Conservation (phyloP, 805 yeast genomes). For the Kodamaea fukazawae region DNA sequence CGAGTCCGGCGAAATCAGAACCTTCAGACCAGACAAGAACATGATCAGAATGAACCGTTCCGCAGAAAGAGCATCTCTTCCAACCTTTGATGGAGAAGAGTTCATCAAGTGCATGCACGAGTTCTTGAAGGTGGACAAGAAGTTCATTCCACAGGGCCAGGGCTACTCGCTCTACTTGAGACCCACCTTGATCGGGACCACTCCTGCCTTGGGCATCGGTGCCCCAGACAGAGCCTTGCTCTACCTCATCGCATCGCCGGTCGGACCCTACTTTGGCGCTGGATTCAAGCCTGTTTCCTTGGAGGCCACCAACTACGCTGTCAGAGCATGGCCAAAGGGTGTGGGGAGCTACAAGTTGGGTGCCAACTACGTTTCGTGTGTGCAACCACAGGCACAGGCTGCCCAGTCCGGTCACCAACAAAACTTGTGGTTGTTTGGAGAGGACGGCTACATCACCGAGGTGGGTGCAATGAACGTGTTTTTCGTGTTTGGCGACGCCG, state of each 20-base stretch:
- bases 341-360: conserved; percentile 95
- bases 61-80: conserved; percentile 26
- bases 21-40: conserved; percentile 26
- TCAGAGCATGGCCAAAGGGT: conserved; percentile 99
- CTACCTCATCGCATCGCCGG: conserved; percentile 27
- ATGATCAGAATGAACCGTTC: conserved; percentile 27
- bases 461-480: conserved; percentile 98
- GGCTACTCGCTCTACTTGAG: conserved; percentile 31
- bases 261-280: conserved; percentile 53
- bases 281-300: conserved; percentile 93
- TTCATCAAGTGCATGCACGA: conserved; percentile 23
- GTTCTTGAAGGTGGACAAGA: conserved; percentile 21
- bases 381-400: conserved; percentile 85
- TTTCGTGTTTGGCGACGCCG: conserved; percentile 73
- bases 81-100: conserved; percentile 26
- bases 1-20: conserved; percentile 20
- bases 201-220: conserved; percentile 22
- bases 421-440: conserved; percentile 94
- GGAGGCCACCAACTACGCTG: conserved; percentile 94
- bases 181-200: conserved; percentile 29
- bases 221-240: conserved; percentile 24
- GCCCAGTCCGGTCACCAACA: conserved; percentile 90
- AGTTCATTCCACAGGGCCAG: conserved; percentile 24
- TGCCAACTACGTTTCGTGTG: conserved; percentile 96
- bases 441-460: conserved; percentile 81